Evolutionary conservation across 2,329 filamentous ascomycete genomes (phyloP), one percentile per base, ranked within the genome.

Genomic region (Hypoxylon rubiginosum): DNA sequence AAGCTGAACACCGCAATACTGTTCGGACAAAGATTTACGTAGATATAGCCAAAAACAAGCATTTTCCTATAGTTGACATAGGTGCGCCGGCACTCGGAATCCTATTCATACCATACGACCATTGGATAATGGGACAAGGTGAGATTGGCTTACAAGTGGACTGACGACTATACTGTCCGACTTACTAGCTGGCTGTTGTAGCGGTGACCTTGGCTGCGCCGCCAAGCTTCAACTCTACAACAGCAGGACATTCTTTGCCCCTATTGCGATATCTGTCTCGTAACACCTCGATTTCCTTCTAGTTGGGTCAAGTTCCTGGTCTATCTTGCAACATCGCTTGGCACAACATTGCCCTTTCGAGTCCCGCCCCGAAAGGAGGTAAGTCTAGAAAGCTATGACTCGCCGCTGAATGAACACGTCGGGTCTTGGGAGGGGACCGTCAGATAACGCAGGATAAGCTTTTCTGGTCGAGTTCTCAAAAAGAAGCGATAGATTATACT

Each of bases 171-270:
- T 24, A 24, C 21, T 24, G 34, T 46, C 46, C 41, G 45, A 51
- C 46, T 55, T 62, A 61, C 57, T 58, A 58, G 24, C 39, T 45
- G 39, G 39, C 50, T 52, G 48, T 34, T 53, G 19, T 61, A 46
- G 45, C 36, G 34, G 24, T 15, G 32, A 48, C 52, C 32, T 49
- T 50, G 30, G 50, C 55, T 21, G 30, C 32, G n/a, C 43, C 28
- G 66, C 63, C 60, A 69, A 69, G 67, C 34, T 50, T 45, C 36
- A 26, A 49, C 54, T 24, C 41, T 54, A 58, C 49, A 52, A 57
- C 36, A 58, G 45, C 53, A 50, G 56, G 32, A 21, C 53, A 43
- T 49, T 59, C 17, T 21, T 50, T 30, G 21, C 39, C 60, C 57
- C 36, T 43, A 43, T 36, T 21, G 26, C 51, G 34, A 26, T 62